Conservation (phyloP, 164 flowering plant genomes). For the Piper longum region DNA sequence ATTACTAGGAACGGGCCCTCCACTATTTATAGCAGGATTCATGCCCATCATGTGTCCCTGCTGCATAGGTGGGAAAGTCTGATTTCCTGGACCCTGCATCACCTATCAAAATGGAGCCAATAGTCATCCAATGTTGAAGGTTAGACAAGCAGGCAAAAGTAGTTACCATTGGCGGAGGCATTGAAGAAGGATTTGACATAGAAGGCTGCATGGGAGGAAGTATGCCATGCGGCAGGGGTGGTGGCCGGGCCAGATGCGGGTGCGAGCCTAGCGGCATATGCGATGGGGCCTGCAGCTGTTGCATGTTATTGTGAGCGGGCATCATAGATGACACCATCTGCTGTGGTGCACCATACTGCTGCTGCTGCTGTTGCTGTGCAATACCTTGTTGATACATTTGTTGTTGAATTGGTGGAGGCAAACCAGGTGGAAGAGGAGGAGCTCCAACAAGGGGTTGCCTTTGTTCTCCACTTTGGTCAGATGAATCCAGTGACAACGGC, state of each 20-base stretch:
- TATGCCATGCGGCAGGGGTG: conserved; percentile 43
- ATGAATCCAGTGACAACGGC: conserved; percentile 63
- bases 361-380: conserved; percentile 42
- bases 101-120: conserved; percentile 21
- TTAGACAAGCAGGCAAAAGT: not conserved
- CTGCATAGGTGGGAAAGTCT: conserved; percentile 52
- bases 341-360: conserved; percentile 42
- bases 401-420: conserved; percentile 63
- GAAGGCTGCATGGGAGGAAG: conserved; percentile 31
- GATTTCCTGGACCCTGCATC: conserved; percentile 64
- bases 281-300: conserved; percentile 64
- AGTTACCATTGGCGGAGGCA: conserved; percentile 39
- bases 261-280: conserved; percentile 18
- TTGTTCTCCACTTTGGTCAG: conserved; percentile 60
- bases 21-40: conserved; percentile 57
- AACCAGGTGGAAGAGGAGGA: conserved; percentile 96
- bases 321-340: conserved; percentile 52
- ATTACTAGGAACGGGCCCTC: conserved; percentile 35
- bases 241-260: conserved; percentile 46
- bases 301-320: conserved; percentile 51
- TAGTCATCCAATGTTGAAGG: not conserved
- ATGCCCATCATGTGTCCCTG: conserved; percentile 74
- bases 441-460: conserved; percentile 54
- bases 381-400: conserved; percentile 67
- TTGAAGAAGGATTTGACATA: conserved; percentile 33